Evolutionary conservation across 768 basidiomycete genomes (phyloP).

Genomic region (Rhizopogon roseolus): DNA sequence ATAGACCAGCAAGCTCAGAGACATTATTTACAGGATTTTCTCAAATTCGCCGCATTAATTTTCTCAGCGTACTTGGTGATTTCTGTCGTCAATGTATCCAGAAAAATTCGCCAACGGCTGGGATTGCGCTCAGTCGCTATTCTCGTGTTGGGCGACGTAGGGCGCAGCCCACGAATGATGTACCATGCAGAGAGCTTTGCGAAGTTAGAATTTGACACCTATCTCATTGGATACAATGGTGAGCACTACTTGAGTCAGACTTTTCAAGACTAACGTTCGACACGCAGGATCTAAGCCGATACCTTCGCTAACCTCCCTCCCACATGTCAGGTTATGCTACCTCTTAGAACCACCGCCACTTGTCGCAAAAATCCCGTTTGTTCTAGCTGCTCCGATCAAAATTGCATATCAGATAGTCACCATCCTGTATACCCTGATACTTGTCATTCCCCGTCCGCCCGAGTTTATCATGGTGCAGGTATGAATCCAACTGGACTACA

Average conservation of each 20-base stretch:
- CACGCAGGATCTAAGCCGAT: slow-evolving; percentile 71
- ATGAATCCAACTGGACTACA: slow-evolving; percentile 14
- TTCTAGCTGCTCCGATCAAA: slow-evolving; percentile 78
- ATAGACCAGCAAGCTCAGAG: not conserved
- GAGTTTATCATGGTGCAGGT: slow-evolving; percentile 92
- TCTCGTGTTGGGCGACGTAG: slow-evolving; percentile 92
- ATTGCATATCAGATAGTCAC: slow-evolving; percentile 62
- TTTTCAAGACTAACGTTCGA: slow-evolving; percentile 2
- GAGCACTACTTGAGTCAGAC: slow-evolving; percentile 11
- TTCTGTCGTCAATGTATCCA: slow-evolving; percentile 8
- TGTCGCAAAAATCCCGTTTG: slow-evolving; percentile 54
- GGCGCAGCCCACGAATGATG: slow-evolving; percentile 97
- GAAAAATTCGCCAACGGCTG: slow-evolving; percentile 18
- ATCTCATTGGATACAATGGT: slow-evolving; percentile 87
- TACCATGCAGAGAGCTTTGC: slow-evolving; percentile 95
- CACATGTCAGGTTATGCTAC: slow-evolving; percentile 61
- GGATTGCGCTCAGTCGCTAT: slow-evolving; percentile 73
- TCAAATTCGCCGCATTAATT: slow-evolving; percentile 5
- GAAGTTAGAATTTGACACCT: slow-evolving; percentile 69
- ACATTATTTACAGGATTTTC: not conserved
- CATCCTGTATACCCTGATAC: slow-evolving; percentile 59
- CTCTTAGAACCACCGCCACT: slow-evolving; percentile 58
- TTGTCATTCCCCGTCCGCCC: slow-evolving; percentile 59
- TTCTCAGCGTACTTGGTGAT: slow-evolving; percentile 11
- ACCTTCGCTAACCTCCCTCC: slow-evolving; percentile 62